Evolutionary conservation across 2,329 filamentous ascomycete species (phyloP).

Genomic region (Akanthomyces dipterigenus): DNA sequence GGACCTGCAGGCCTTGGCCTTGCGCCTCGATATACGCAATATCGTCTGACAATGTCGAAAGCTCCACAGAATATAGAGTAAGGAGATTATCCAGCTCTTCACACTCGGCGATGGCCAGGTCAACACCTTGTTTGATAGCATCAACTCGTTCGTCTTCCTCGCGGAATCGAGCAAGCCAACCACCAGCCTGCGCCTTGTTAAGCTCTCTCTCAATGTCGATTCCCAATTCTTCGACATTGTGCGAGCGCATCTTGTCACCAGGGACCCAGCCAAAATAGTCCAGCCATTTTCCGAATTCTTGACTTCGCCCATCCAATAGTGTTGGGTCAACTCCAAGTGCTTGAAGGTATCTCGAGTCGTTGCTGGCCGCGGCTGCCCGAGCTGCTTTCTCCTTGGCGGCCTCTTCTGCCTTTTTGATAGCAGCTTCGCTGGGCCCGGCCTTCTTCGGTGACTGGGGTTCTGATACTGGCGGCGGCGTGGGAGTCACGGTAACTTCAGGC

Average conservation of each 20-base stretch:
- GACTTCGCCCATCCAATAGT: slow-evolving; percentile 67
- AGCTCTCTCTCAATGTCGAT: slow-evolving; percentile 80
- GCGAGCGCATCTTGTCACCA: slow-evolving; percentile 65
- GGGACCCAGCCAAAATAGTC: slow-evolving; percentile 84
- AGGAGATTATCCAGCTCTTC: slow-evolving; percentile 93
- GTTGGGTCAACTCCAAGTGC: slow-evolving; percentile 70
- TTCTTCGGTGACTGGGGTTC: slow-evolving; percentile 33
- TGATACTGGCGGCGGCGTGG: slow-evolving; percentile 20
- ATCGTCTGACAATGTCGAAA: slow-evolving; percentile 89
- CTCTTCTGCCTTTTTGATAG: slow-evolving; percentile 21
- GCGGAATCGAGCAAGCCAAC: slow-evolving; percentile 77
- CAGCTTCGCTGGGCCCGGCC: slow-evolving; percentile 26
- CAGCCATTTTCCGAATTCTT: slow-evolving; percentile 75
- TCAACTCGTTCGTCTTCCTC: slow-evolving; percentile 88
- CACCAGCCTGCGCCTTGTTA: slow-evolving; percentile 83
- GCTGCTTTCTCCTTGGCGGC: slow-evolving; percentile 42
- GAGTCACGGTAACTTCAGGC: slow-evolving; percentile 53
- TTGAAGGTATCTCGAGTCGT: slow-evolving; percentile 72
- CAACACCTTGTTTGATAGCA: slow-evolving; percentile 77
- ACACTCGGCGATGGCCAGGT: slow-evolving; percentile 87
- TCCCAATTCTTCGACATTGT: slow-evolving; percentile 74
- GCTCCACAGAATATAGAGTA: slow-evolving; percentile 89
- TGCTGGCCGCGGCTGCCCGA: slow-evolving; percentile 59
- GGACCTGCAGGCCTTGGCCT: slow-evolving; percentile 91
- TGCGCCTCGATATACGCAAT: slow-evolving; percentile 97